Base-by-base conservation (phyloP, 23 red algal genomes). In the Chondrus crispus region DNA sequence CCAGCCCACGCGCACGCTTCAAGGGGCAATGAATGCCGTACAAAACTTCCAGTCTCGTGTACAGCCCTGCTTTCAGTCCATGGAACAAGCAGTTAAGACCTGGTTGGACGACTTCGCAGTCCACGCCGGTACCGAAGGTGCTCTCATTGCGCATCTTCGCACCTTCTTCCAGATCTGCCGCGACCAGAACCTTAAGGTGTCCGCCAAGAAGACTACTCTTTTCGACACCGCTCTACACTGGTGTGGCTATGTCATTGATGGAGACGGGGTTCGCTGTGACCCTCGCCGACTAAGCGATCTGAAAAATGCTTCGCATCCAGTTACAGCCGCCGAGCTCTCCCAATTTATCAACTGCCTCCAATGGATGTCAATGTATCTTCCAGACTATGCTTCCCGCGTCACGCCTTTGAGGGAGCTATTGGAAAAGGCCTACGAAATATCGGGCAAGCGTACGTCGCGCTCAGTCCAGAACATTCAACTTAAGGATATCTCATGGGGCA, bases 61-160 rank as follows among this genome's bases (percentile, higher is more conserved):
- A 46, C n/a, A n/a, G n/a, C n/a, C n/a, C n/a, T n/a, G n/a, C n/a
- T n/a, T n/a, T n/a, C n/a, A n/a, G n/a, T n/a, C n/a, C n/a, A n/a
- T n/a, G n/a, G n/a, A n/a, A n/a, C n/a, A n/a, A n/a, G n/a, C n/a
- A n/a, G 24, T 84, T 22, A 82, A 82, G 52, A 29, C 46, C 33
- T 82, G 78, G 78, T 28, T 82, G 8, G 78, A 82, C 40, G 86
- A 90, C 37, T 75, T 77, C 35, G 22, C 68, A 22, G 33, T 90
- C 9, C 68, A 78, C 55, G 71, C 11, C 35, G 36, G 50, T 19
- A 28, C 41, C 9, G 73, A 90, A 52, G 49, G 9, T 18, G 33
- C 19, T 12, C 64, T 53, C 12, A 45, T 77, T 2, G 24, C 77
- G 33, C 77, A 36, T 32, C 46, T 79, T 14, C 22, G 46, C 19